phyloP scores from a whole-genome alignment of 2,329 filamentous ascomycete genomes.

The Diaporthe humulicola region DNA sequence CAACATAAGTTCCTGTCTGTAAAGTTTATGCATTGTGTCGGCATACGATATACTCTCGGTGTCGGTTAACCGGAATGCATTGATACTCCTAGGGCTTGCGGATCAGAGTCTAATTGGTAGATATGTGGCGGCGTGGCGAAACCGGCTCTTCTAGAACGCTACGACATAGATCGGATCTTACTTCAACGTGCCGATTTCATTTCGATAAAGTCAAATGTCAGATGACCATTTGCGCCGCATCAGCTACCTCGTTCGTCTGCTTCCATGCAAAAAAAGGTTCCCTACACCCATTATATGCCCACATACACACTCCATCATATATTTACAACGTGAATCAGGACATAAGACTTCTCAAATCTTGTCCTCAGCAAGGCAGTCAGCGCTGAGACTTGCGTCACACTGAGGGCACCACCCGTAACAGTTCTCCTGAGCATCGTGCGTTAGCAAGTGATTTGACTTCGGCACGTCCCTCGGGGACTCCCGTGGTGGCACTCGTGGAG shows the following conservation, averaged over 20 bases:
- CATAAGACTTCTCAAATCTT: neutral
- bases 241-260: neutral
- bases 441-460: neutral
- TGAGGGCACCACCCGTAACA: conserved; percentile 3
- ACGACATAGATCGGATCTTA: neutral
- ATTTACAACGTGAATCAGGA: neutral
- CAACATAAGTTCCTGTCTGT: neutral
- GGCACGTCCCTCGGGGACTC: too few species aligned
- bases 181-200: neutral
- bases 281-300: neutral
- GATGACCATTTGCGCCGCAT: neutral
- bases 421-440: neutral
- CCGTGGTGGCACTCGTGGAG: neutral
- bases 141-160: neutral
- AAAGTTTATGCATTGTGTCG: neutral
- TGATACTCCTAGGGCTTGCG: neutral
- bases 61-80: neutral
- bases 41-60: neutral
- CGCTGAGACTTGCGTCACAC: neutral
- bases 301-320: neutral
- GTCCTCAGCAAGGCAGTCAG: neutral
- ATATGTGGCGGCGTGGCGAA: neutral
- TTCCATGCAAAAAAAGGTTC: neutral
- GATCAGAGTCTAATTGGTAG: neutral
- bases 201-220: neutral